A percentile compares a stretch with the other conserved stretches of the same genome.
Evolutionary conservation across 2,329 filamentous ascomycete genomes (phyloP).

Genomic region (Botryotinia narcissicola): DNA sequence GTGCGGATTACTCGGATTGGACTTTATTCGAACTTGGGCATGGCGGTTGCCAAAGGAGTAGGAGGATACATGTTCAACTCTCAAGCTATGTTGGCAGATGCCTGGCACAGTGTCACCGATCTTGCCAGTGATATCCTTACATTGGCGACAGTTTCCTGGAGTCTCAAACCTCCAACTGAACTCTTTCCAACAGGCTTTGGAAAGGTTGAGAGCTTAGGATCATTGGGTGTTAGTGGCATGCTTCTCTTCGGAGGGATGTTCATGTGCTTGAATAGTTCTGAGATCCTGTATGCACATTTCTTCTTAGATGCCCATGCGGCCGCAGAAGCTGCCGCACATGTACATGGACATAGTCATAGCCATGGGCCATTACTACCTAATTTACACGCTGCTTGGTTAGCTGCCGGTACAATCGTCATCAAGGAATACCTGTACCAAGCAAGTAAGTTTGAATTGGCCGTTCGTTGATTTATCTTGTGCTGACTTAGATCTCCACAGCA

Average conservation of each 20-base stretch:
- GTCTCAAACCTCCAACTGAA: conserved; percentile 77
- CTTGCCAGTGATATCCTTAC: conserved; percentile 94
- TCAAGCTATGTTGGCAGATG: conserved; percentile 88
- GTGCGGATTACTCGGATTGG: conserved; percentile 92
- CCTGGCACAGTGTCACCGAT: conserved; percentile 92
- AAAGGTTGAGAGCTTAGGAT: conserved; percentile 95
- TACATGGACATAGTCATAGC: conserved; percentile 62
- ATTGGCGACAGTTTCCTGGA: conserved; percentile 90
- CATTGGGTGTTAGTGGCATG: conserved; percentile 88
- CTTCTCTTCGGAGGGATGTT: conserved; percentile 85
- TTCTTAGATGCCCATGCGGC: conserved; percentile 62
- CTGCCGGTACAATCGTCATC: conserved; percentile 80
- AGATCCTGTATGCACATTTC: conserved; percentile 69
- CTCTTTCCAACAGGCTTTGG: conserved; percentile 90
- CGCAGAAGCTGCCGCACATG: conserved; percentile 52
- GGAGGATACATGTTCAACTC: conserved; percentile 95
- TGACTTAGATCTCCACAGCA: conserved; percentile 50
- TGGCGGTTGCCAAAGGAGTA: conserved; percentile 90
- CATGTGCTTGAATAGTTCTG: conserved; percentile 78
- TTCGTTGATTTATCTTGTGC: background rate
- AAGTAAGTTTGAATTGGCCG: conserved; percentile 60
- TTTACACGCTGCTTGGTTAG: conserved; percentile 92
- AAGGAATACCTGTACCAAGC: conserved; percentile 98
- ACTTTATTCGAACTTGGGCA: conserved; percentile 83
- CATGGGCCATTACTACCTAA: conserved; percentile 69